These are phyloP conservation scores for Stephania cephalantha DNA, from an alignment of 164 flowering plant species.

Conservation along the genomic window DNA sequence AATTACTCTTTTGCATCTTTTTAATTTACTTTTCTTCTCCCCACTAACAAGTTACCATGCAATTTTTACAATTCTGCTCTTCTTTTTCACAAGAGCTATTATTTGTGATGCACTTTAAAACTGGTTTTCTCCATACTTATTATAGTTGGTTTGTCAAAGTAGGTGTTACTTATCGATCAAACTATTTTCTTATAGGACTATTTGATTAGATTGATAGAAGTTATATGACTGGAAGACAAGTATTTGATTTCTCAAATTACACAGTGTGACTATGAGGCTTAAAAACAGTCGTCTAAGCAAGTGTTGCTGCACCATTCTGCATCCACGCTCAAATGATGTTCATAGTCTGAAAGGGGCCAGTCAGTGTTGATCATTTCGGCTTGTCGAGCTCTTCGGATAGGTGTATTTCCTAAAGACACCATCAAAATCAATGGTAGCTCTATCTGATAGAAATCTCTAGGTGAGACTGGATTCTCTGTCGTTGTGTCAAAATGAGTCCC, in stretches of 20 bases:
- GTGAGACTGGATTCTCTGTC: background rate
- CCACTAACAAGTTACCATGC: background rate
- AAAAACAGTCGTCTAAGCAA: conserved; percentile 14
- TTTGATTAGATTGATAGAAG: background rate
- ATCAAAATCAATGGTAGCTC: conserved; percentile 22
- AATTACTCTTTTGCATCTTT: background rate
- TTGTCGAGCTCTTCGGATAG: no score
- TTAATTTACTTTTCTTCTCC: background rate
- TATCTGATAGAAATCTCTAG: conserved; percentile 12
- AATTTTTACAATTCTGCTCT: background rate
- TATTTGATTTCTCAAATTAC: no score
- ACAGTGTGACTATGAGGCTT: no score
- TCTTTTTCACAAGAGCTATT: no score
- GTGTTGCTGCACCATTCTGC: conserved; percentile 31
- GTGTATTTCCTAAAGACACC: conserved; percentile 25
- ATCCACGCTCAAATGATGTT: background rate
- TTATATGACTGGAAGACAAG: no score
- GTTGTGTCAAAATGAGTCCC: background rate
- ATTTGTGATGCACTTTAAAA: background rate
- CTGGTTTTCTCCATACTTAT: background rate
- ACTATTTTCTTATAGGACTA: background rate
- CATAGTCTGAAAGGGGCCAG: conserved; percentile 40
- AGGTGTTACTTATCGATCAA: background rate
- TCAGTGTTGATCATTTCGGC: conserved; percentile 25
- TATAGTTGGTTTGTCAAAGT: no score